A percentile compares a stretch with the other conserved stretches of the same genome.
Evolutionary conservation across 1,284 basidiomycete species (phyloP).

Genomic region (Malassezia cuniculi): DNA sequence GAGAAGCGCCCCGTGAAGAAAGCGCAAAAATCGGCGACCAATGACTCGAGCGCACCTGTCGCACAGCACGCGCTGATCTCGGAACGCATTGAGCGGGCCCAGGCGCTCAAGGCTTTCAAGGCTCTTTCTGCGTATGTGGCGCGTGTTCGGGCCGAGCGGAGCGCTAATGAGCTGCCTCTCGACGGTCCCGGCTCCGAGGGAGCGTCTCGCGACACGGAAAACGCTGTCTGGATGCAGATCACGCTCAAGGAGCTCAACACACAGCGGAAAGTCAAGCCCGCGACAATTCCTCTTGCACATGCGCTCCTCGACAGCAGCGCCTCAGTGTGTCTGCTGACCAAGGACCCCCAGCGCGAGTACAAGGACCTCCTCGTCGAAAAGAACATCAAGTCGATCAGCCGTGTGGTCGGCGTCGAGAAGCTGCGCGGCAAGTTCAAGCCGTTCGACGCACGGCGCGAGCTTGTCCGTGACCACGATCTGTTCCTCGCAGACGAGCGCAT

Average conservation of each 20-base stretch:
- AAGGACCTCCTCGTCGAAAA: constrained; percentile 72
- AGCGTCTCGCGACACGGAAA: constrained; percentile 18
- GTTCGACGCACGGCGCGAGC: constrained; percentile 70
- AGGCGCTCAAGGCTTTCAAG: constrained; percentile 32
- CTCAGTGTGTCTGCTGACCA: constrained; percentile 75
- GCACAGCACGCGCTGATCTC: too few relatives aligned
- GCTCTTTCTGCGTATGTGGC: constrained; percentile 28
- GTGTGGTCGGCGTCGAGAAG: constrained; percentile 69
- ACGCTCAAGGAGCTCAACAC: constrained; percentile 27
- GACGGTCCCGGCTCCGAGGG: constrained; percentile 17
- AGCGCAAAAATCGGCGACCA: too few relatives aligned
- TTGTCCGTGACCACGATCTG: constrained; percentile 75
- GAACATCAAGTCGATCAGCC: constrained; percentile 70
- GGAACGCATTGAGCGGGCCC: too few relatives aligned
- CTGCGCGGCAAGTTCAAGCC: constrained; percentile 47
- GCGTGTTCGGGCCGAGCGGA: constrained; percentile 1
- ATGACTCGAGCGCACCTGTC: too few relatives aligned
- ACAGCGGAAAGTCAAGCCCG: constrained; percentile 28
- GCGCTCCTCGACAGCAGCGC: constrained; percentile 68
- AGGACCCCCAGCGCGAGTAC: constrained; percentile 89
- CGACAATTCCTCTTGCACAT: constrained; percentile 55
- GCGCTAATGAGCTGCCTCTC: constrained; percentile 21
- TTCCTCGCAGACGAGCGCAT: constrained; percentile 88
- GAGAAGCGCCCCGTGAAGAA: too few relatives aligned
- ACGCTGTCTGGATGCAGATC: constrained; percentile 31